Evolutionary conservation across 352 stramenopile species (phyloP), one percentile per base, ranked within the genome.

Genomic region (Sclerospora graminicola): DNA sequence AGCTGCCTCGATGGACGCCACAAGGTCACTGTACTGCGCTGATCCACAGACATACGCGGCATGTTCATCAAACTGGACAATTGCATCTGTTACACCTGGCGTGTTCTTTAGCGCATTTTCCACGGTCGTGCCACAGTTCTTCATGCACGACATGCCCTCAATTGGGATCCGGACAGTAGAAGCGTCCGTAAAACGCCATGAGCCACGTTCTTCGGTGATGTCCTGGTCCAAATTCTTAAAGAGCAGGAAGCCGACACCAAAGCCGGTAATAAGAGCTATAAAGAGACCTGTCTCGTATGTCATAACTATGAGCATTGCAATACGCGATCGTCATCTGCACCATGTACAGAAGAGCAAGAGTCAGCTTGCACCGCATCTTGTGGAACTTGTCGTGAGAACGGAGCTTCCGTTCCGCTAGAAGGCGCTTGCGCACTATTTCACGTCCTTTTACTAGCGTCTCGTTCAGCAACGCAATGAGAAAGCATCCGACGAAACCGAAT

Each of bases 81-180:
- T 62, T 31, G 72, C 85, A 43, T 82, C 66, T 5, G 66, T 71
- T 39, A 95, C 86, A 23, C 84, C 82, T 13, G 65, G 47, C 2
- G 45, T 56, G 40, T 55, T 60, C 29, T 66, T 66, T 47, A 97
- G 54, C 23, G 88, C 79, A 42, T 63, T 83, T 54, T 89, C 63
- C 19, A 96, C 86, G 1, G 88, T 96, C 18, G 48, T 96, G 32
- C 95, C 96, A 57, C 91, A 96, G 64, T 97, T 97, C 45, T 97
- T 97, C 75, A 97, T 92, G 41, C 87, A 96, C 56, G 70, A 96
- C 74, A 96, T 95, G 35, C 89, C 87, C 36, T 93, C 78, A 4
- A 98, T 69, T 36, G 64, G 60, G 18, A 94, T 67, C 9, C 66
- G 50, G 31, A 91, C 64, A 8, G 69, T 86, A n/a, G 74, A 82